Evolutionary conservation across 1,284 basidiomycete genomes (phyloP), one percentile per base, ranked within the genome.

Genomic region (Pisolithus thermaeus): DNA sequence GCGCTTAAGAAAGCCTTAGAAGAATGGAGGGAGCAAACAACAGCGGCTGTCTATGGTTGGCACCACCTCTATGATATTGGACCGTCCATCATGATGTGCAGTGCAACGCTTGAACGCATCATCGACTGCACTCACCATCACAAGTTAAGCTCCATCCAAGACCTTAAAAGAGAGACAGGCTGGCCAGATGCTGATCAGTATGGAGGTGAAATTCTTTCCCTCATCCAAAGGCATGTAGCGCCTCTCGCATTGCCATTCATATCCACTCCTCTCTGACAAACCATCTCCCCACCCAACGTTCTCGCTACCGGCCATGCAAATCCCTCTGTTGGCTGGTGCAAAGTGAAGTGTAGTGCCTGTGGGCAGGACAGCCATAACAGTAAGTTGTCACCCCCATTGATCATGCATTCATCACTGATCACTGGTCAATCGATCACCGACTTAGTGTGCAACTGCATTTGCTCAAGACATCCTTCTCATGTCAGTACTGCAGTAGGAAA

Each of bases 1-100:
- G 8, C 20, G 1, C 18, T 54, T 5, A 8, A 18, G 1, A 12
- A 47, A 1, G 45, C 47, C 0, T 50, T 54, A 2, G 11, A 50
- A 0, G 45, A 54, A 12, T 56, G 55, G 55, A 3, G 30, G 3
- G 48, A 50, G 16, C 22, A 39, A 0, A 55, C 47, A 22, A 55
- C 61, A 45, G 56, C 9, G 0, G 20, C 14, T 0, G 18, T 52
- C 22, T 52, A 48, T 37, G 28, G 50, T 2, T 14, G 30, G 50
- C 38, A 55, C n/a, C 18, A 23, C 14, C 35, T 53, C 11, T 16
- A 40, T 36, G n/a, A 56, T 18, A 12, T 36, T 7, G 59, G 61
- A 0, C 18, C 4, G 8, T 28, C 28, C 28, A 28, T 61, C 1
- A 28, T 68, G 22, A 59, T 70, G 55, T 37, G 14, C 49, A 63